Percentiles rank a stretch among this genome's conserved stretches.
phyloP scores from a whole-genome alignment of 345 rosid genomes.

The Gossypium ekmanianum region DNA sequence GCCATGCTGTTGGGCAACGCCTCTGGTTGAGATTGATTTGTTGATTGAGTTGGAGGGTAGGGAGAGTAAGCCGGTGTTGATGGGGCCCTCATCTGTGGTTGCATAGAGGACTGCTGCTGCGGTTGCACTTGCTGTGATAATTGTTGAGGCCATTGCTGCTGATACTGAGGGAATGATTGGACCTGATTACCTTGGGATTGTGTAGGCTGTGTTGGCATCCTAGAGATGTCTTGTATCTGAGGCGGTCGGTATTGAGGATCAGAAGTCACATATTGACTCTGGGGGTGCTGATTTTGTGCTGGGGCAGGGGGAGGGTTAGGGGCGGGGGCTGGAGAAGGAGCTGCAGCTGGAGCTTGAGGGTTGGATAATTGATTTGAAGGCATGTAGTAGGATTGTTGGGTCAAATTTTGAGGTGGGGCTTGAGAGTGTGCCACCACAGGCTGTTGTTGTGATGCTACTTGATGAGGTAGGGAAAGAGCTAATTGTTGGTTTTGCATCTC shows the following conservation, averaged over 20 bases:
- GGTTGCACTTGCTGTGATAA: slow-evolving; percentile 45
- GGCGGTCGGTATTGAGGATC: slow-evolving; percentile 65
- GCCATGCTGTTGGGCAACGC: slow-evolving; percentile 58
- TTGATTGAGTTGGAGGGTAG: slow-evolving; percentile 54
- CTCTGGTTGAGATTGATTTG: slow-evolving; percentile 60
- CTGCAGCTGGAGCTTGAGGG: slow-evolving; percentile 35
- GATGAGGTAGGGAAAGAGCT: slow-evolving; percentile 90
- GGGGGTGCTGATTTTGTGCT: slow-evolving; percentile 43
- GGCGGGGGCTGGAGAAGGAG: slow-evolving; percentile 17
- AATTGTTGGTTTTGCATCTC: slow-evolving; percentile 75
- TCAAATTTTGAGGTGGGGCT: slow-evolving; percentile 43
- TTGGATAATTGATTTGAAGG: slow-evolving; percentile 52
- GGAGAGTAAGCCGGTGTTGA: slow-evolving; percentile 57
- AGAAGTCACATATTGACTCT: slow-evolving; percentile 45
- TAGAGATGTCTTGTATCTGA: slow-evolving; percentile 62
- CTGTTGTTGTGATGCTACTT: slow-evolving; percentile 67
- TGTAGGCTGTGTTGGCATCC: slow-evolving; percentile 52
- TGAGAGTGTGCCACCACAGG: slow-evolving; percentile 44
- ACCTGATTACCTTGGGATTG: slow-evolving; percentile 53
- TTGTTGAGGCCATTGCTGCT: slow-evolving; percentile 75
- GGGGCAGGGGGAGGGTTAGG: slow-evolving; percentile 29
- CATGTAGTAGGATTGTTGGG: slow-evolving; percentile 70
- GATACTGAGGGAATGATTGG: slow-evolving; percentile 64
- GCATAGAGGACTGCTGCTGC: slow-evolving; percentile 47
- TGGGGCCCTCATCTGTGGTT: slow-evolving; percentile 61